A percentile compares a stretch with the other conserved stretches of the same genome.
phyloP scores from a whole-genome alignment of 768 basidiomycete species.

The Coprinopsis cinerea region DNA sequence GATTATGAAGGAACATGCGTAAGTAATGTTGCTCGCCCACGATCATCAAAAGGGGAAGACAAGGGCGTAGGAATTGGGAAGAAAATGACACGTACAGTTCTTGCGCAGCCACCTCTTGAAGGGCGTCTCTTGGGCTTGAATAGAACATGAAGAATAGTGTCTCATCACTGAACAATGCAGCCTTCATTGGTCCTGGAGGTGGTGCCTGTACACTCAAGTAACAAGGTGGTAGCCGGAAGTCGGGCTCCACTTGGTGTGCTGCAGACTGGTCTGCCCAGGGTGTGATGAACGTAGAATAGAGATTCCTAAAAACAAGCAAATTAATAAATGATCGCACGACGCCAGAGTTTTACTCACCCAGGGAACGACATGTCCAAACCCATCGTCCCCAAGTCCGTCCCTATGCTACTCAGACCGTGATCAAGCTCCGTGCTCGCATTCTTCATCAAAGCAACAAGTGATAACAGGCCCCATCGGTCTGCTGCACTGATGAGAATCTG shows the following conservation, averaged over 20 bases:
- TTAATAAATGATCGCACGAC: conserved; percentile 15
- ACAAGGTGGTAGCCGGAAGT: conserved; percentile 85
- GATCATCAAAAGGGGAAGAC: background rate
- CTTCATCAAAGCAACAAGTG: conserved; percentile 82
- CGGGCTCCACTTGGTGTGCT: conserved; percentile 82
- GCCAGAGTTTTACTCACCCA: conserved; percentile 51
- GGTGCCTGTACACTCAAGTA: conserved; percentile 86
- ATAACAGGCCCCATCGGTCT: conserved; percentile 90
- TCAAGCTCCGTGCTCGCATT: conserved; percentile 72
- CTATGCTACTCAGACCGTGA: conserved; percentile 74
- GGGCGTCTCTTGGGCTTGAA: conserved; percentile 81
- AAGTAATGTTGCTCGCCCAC: background rate
- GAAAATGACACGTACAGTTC: conserved; percentile 67
- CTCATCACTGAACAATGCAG: conserved; percentile 86
- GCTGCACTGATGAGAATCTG: conserved; percentile 90
- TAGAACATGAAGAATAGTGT: conserved; percentile 99
- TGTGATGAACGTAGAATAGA: conserved; percentile 92
- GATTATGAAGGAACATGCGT: conserved; percentile 2
- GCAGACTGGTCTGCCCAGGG: conserved; percentile 93
- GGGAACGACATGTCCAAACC: conserved; percentile 83
- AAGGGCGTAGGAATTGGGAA: conserved; percentile 9
- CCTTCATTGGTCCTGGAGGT: conserved; percentile 76
- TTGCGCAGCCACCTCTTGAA: conserved; percentile 92
- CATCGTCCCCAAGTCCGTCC: conserved; percentile 87
- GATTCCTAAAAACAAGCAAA: conserved; percentile 44